phyloP scores from a whole-genome alignment of 1,284 basidiomycete genomes.

The Cronartium ribicola region DNA sequence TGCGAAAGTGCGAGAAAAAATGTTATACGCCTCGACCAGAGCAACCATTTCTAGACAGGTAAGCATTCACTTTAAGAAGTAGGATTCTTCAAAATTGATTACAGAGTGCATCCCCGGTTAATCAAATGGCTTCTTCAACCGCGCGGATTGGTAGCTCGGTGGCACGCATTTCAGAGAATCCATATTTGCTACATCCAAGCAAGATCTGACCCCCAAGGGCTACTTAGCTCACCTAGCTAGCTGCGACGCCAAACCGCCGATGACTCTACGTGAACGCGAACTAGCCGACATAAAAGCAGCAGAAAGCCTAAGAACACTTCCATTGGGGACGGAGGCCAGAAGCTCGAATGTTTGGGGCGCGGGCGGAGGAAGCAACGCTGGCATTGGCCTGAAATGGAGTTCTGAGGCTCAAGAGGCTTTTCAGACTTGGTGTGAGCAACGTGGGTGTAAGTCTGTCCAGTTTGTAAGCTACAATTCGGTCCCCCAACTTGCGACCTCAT shows the following conservation, averaged over 20 bases:
- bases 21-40: slow-evolving; percentile 39
- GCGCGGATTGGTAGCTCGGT: slow-evolving; percentile 19
- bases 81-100: not conserved
- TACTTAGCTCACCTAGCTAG: slow-evolving; percentile 31
- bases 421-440: slow-evolving; percentile 19
- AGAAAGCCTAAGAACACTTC: slow-evolving; percentile 13
- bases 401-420: slow-evolving; percentile 28
- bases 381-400: slow-evolving; percentile 33
- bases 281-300: slow-evolving; percentile 41
- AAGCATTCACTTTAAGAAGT: not conserved
- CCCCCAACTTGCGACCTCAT: not conserved
- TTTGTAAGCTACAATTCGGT: slow-evolving; percentile 14
- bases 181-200: slow-evolving; percentile 41
- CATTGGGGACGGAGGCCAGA: slow-evolving; percentile 19
- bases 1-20: slow-evolving; percentile 39
- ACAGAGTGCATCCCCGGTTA: not conserved
- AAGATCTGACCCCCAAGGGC: slow-evolving; percentile 34
- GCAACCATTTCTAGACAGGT: slow-evolving; percentile 38
- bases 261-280: slow-evolving; percentile 37
- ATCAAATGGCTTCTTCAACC: not conserved
- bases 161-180: slow-evolving; percentile 33
- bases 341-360: slow-evolving; percentile 39
- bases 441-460: slow-evolving; percentile 17
- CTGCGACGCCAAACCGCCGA: slow-evolving; percentile 30
- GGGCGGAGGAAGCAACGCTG: slow-evolving; percentile 9